Percentiles rank a stretch among this genome's conserved stretches.
Evolutionary conservation across 805 yeast species (phyloP).

Genomic region (Pichia eremophila): DNA sequence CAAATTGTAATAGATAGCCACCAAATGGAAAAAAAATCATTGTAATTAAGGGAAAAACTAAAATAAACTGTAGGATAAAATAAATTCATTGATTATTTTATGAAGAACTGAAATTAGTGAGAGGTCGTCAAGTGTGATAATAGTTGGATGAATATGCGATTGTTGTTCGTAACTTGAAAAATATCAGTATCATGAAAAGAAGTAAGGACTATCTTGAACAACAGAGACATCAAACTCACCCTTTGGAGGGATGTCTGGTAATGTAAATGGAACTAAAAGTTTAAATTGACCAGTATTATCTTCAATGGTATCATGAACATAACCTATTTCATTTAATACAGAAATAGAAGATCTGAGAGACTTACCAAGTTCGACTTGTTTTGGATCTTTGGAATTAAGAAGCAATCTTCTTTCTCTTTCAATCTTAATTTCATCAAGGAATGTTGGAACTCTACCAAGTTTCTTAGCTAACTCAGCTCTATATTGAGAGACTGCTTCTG

Average conservation of each 20-base stretch:
- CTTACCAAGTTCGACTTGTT: constrained; percentile 38
- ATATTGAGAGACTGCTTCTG: constrained; percentile 36
- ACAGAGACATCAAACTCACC: constrained; percentile 77
- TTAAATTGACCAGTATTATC: constrained; percentile 23
- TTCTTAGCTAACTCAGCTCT: constrained; percentile 40
- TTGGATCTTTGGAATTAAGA: constrained; percentile 43
- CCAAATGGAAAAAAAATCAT: background rate
- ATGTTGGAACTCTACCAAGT: constrained; percentile 46
- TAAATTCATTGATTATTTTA: background rate
- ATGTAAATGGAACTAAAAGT: constrained; percentile 55
- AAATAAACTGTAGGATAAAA: background rate
- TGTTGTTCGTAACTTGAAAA: background rate
- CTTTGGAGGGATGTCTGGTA: constrained; percentile 67
- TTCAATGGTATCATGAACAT: constrained; percentile 11
- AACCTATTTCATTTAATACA: constrained; percentile 30
- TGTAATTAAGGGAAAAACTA: background rate
- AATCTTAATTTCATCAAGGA: constrained; percentile 63
- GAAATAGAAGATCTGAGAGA: constrained; percentile 64
- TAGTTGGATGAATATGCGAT: background rate
- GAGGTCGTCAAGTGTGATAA: background rate
- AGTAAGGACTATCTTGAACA: constrained; percentile 67
- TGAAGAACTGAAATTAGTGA: background rate
- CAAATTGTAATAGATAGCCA: background rate
- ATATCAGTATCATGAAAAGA: constrained; percentile 41
- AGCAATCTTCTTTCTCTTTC: constrained; percentile 57